Base-by-base conservation (phyloP, 2,329 filamentous ascomycete species). In the Pezicula neosporulosa region DNA sequence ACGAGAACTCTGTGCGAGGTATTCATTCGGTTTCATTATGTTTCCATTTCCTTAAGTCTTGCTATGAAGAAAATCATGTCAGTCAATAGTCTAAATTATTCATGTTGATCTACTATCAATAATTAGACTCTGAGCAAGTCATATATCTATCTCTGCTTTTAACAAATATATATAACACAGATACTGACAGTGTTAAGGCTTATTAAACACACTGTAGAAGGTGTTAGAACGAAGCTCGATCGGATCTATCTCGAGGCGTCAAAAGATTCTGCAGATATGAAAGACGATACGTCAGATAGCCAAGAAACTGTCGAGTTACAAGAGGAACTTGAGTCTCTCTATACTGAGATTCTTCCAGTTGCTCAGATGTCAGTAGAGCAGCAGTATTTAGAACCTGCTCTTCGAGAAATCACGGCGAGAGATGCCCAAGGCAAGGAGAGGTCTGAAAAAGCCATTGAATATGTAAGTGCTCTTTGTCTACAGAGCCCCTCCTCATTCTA, bases 331-430 rank as follows among this genome's bases (percentile, higher is more conserved):
- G 83, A 88, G 57, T 87, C 84, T 4, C 71, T 90, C 3, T 85
- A 87, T 58, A 73, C 83, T 0, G 87, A 90, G 62, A 83, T 90
- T 38, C 70, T 86, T 0, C 81, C 85, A 0, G 82, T 90, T 2
- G 80, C 85, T 6, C 81, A 87, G 55, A 89, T 90, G 81, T 82
- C 85, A 0, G 76, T 85, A 1, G 83, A 89, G 57, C 80, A 86
- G 59, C 82, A 87, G 62, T 78, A 85, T 57, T 72, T 86, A 5
- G 77, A 82, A 53, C 85, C 86, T 0, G 81, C 85, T 1, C 68
- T 81, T 6, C 68, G 70, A 50, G 68, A 72, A 0, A 63, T 77
- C 4, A 67, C 74, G 6, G 66, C 70, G 2, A 73, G 69, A 50
- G 74, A 72, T 46, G 71, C 72, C 1, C 69, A 74, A 36, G 72